These are phyloP conservation scores for Dactylonectria macrodidyma DNA, from an alignment of 2,329 filamentous ascomycete species.

Conservation along the genomic window DNA sequence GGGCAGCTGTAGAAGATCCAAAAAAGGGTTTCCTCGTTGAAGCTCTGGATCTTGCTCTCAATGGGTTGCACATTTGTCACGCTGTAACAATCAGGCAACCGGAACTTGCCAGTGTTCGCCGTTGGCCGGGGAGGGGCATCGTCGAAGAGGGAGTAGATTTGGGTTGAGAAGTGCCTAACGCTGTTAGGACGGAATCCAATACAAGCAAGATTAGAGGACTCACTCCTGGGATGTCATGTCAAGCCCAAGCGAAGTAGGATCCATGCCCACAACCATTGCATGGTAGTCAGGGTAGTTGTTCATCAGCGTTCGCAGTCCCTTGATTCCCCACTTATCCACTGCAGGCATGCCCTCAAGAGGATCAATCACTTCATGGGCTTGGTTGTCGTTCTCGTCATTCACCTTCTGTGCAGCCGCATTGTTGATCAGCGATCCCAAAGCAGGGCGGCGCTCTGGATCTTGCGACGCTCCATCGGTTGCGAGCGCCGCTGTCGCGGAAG, in stretches of 20 bases:
- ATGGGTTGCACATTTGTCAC: slow-evolving; percentile 77
- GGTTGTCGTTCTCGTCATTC: slow-evolving; percentile 60
- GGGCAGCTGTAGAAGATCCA: slow-evolving; percentile 80
- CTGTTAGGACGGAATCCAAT: slow-evolving; percentile 34
- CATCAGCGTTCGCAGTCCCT: slow-evolving; percentile 75
- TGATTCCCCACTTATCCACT: slow-evolving; percentile 75
- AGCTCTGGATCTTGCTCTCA: slow-evolving; percentile 75
- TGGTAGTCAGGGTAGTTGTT: slow-evolving; percentile 76
- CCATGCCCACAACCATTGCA: slow-evolving; percentile 72
- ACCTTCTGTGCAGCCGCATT: slow-evolving; percentile 57
- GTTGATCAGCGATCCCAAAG: slow-evolving; percentile 64
- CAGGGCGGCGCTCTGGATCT: slow-evolving; percentile 56
- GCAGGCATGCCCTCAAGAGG: slow-evolving; percentile 74
- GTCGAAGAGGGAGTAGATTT: slow-evolving; percentile 74
- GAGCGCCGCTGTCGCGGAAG: slow-evolving; percentile 50
- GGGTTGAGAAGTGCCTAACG: slow-evolving; percentile 68
- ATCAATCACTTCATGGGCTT: slow-evolving; percentile 64
- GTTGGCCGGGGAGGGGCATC: slow-evolving; percentile 71
- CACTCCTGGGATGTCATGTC: slow-evolving; percentile 73
- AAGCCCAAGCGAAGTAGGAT: slow-evolving; percentile 70
- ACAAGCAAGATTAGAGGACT: slow-evolving; percentile 47
- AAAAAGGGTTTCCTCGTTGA: slow-evolving; percentile 79
- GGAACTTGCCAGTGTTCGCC: slow-evolving; percentile 65
- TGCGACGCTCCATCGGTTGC: slow-evolving; percentile 53
- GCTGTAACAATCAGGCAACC: slow-evolving; percentile 76